phyloP scores from a whole-genome alignment of 2,329 filamentous ascomycete genomes.

The Ophiosphaerella narmari region DNA sequence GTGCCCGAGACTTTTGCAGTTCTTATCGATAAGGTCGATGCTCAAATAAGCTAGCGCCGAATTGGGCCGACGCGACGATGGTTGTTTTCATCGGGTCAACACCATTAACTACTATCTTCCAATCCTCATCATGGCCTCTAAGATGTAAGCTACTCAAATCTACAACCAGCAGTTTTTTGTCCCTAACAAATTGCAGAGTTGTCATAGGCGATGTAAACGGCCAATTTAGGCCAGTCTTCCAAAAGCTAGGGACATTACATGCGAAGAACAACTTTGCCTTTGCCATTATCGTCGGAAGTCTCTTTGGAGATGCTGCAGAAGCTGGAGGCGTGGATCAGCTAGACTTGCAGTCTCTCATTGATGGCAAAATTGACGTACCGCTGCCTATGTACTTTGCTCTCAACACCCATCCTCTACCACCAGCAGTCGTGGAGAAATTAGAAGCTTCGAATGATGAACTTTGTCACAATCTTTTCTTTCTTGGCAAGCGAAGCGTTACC shows the following conservation, averaged over 20 bases:
- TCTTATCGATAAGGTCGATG: slow-evolving; percentile 19
- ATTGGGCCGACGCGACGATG: slow-evolving; percentile 5
- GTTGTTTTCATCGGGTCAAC: slow-evolving; percentile 10
- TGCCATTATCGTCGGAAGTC: slow-evolving; percentile 80
- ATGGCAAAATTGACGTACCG: slow-evolving; percentile 73
- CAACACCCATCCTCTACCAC: slow-evolving; percentile 73
- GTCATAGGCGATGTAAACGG: slow-evolving; percentile 85
- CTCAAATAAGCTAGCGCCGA: slow-evolving; percentile 6
- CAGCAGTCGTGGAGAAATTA: slow-evolving; percentile 71
- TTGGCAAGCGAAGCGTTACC: slow-evolving; percentile 80
- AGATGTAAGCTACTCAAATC: slow-evolving; percentile 51
- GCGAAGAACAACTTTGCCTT: slow-evolving; percentile 87
- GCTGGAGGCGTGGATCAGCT: slow-evolving; percentile 60
- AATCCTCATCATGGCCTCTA: slow-evolving; percentile 56
- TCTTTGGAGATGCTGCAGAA: slow-evolving; percentile 66
- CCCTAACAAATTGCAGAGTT: slow-evolving; percentile 58
- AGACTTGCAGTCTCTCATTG: slow-evolving; percentile 66
- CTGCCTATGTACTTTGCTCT: slow-evolving; percentile 91
- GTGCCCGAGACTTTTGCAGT: slow-evolving; percentile 15
- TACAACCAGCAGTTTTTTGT: neutral
- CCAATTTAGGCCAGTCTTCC: slow-evolving; percentile 73
- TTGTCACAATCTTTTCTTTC: slow-evolving; percentile 87
- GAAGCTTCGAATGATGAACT: slow-evolving; percentile 71
- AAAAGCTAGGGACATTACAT: slow-evolving; percentile 80
- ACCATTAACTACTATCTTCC: slow-evolving; percentile 11